A percentile compares a stretch with the other conserved stretches of the same genome.
Conservation (phyloP, 495 filamentous ascomycete species). For the Aspergillus asperescens region DNA sequence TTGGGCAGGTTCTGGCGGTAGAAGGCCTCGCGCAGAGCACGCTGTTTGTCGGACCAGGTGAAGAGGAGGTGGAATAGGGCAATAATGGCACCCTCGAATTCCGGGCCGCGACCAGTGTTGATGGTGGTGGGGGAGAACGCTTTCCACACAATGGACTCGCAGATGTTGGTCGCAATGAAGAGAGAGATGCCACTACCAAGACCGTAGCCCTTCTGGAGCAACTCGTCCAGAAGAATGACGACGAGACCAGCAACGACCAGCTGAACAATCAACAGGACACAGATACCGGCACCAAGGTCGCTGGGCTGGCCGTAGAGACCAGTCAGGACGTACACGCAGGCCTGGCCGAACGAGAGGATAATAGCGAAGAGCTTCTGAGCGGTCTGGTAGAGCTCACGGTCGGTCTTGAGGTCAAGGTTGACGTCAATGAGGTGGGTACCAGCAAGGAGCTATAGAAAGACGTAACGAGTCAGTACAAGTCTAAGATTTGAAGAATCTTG, state of each 20-base stretch:
- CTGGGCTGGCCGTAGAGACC: constrained; percentile 95
- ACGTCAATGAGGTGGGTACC: constrained; percentile 99
- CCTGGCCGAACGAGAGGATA: constrained; percentile 94
- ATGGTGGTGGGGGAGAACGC: constrained; percentile 98
- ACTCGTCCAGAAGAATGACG: constrained; percentile 97
- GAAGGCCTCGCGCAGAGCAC: constrained; percentile 95
- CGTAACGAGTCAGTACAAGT: not conserved
- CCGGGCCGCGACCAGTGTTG: constrained; percentile 97
- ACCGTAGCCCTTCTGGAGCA: constrained; percentile 99
- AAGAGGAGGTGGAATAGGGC: constrained; percentile 96
- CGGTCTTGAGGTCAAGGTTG: constrained; percentile 98
- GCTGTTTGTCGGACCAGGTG: constrained; percentile 98
- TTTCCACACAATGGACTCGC: constrained; percentile 99
- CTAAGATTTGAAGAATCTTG: not conserved
- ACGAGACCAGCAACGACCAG: constrained; percentile 94
- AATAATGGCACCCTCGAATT: constrained; percentile 99
- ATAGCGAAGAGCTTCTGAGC: constrained; percentile 99
- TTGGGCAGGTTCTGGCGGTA: constrained; percentile 99
- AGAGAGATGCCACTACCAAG: constrained; percentile 97
- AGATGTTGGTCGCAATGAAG: constrained; percentile 99
- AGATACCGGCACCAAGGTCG: constrained; percentile 95
- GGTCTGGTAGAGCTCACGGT: constrained; percentile 98
- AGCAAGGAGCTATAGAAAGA: constrained; percentile 67
- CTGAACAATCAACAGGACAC: constrained; percentile 94
- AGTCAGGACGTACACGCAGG: constrained; percentile 93